phyloP scores from a whole-genome alignment of 2,329 filamentous ascomycete genomes.

The Myriangium duriaei region DNA sequence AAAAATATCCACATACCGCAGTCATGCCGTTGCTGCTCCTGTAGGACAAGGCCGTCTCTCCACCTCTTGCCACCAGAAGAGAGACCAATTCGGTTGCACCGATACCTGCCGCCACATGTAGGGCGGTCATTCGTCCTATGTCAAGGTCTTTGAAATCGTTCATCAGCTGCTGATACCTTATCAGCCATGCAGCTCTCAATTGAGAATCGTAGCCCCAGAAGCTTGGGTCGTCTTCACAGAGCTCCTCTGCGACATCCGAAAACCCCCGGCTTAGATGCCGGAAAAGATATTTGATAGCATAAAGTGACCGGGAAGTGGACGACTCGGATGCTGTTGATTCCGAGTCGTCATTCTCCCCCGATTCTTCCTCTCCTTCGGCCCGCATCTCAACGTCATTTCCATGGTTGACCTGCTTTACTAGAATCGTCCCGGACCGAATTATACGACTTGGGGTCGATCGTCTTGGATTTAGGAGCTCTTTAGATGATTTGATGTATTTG shows the following conservation, averaged over 20 bases:
- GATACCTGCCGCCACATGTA: constrained; percentile 4
- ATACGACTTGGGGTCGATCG: no score
- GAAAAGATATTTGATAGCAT: constrained; percentile 7
- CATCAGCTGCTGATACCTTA: background rate
- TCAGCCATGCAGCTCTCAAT: background rate
- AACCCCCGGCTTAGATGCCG: constrained; percentile 6
- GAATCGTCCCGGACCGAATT: no score
- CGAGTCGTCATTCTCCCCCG: background rate
- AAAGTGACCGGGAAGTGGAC: background rate
- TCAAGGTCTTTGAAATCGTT: constrained; percentile 2
- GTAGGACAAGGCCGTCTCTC: background rate
- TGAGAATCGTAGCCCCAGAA: constrained; percentile 3
- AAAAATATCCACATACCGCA: background rate
- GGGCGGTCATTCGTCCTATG: background rate
- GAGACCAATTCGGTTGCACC: background rate
- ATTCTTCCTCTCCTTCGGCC: background rate
- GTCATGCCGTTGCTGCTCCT: background rate
- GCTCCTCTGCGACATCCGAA: constrained; percentile 4
- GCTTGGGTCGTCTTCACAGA: background rate
- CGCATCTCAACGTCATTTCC: no score
- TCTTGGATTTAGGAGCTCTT: no score
- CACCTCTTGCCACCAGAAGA: background rate
- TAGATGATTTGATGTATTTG: no score
- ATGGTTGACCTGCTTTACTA: no score
- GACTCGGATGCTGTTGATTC: background rate